These are phyloP conservation scores for Isoetes taiwanensis DNA, from an alignment of 75 land plant genomes.

Conservation along the genomic window DNA sequence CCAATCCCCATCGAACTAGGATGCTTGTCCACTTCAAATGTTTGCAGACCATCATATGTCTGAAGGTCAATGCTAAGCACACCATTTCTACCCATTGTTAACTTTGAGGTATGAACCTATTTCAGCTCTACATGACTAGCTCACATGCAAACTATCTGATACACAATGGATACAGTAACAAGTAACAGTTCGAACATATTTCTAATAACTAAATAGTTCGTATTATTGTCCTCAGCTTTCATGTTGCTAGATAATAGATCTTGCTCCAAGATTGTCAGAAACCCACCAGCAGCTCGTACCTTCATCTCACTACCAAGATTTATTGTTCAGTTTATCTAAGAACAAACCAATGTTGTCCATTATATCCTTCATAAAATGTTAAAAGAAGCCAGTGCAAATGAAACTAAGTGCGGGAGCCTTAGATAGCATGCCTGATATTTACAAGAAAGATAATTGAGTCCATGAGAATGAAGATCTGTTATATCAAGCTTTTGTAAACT, in stretches of 20 bases:
- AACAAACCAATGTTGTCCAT: too few species aligned
- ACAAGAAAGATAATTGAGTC: too few species aligned
- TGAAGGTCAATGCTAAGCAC: slow-evolving; percentile 72
- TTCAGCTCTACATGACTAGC: too few species aligned
- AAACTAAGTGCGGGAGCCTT: too few species aligned
- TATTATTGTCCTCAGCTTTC: slow-evolving; percentile 41
- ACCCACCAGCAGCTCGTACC: slow-evolving; percentile 96
- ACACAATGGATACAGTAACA: too few species aligned
- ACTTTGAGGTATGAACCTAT: too few species aligned
- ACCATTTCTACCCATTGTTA: slow-evolving; percentile 38
- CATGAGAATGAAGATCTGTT: too few species aligned
- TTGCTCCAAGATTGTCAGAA: slow-evolving; percentile 77
- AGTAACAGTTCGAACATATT: slow-evolving; percentile 57
- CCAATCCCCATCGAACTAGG: slow-evolving; percentile 99
- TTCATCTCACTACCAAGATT: slow-evolving; percentile 84
- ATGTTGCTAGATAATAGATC: slow-evolving; percentile 50
- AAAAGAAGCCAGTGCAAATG: too few species aligned
- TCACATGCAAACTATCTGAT: too few species aligned
- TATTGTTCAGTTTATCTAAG: slow-evolving; percentile 84
- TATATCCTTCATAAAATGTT: too few species aligned
- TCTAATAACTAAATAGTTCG: slow-evolving; percentile 45
- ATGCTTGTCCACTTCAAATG: slow-evolving; percentile 88
- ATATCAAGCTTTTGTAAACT: too few species aligned
- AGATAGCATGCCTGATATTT: too few species aligned
- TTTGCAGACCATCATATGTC: slow-evolving; percentile 77